phyloP scores from a whole-genome alignment of 1,284 basidiomycete species.

The Fomitopsis pinicola region DNA sequence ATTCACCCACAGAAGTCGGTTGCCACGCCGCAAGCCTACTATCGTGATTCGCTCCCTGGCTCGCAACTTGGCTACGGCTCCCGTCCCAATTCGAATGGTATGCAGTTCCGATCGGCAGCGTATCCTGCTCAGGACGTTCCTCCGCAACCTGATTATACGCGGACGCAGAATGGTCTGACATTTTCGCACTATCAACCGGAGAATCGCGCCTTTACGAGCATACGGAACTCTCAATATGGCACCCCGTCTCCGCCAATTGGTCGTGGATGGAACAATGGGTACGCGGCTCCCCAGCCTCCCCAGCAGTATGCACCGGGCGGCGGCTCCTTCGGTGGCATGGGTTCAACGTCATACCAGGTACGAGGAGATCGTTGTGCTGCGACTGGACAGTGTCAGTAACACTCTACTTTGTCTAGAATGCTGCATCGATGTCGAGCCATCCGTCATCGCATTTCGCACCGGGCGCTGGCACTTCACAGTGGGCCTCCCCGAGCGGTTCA shows the following conservation, averaged over 20 bases:
- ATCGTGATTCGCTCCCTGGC: slow-evolving; percentile 2
- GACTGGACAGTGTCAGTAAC: background rate
- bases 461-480: background rate
- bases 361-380: background rate
- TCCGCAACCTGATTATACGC: slow-evolving; percentile 11
- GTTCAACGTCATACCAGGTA: slow-evolving; percentile 13
- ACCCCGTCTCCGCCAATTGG: slow-evolving; percentile 4
- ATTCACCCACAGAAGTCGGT: slow-evolving; percentile 12
- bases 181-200: slow-evolving; percentile 20
- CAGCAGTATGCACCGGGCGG: slow-evolving; percentile 15
- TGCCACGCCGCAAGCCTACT: background rate
- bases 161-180: slow-evolving; percentile 15
- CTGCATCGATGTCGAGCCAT: slow-evolving; percentile 7
- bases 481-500: background rate
- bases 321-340: slow-evolving; percentile 4
- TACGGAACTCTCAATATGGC: slow-evolving; percentile 5
- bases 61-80: background rate
- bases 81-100: slow-evolving; percentile 10
- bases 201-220: slow-evolving; percentile 14
- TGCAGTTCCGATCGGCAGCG: slow-evolving; percentile 14
- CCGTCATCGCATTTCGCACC: slow-evolving; percentile 9
- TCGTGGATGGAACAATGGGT: slow-evolving; percentile 10
- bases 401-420: background rate
- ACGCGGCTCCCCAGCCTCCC: slow-evolving; percentile 5
- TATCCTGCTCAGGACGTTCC: slow-evolving; percentile 9